Percentiles rank a stretch among this genome's conserved stretches.
These are phyloP conservation scores for Ogataea saltuana DNA, from an alignment of 805 yeast genomes.

Conservation along the genomic window DNA sequence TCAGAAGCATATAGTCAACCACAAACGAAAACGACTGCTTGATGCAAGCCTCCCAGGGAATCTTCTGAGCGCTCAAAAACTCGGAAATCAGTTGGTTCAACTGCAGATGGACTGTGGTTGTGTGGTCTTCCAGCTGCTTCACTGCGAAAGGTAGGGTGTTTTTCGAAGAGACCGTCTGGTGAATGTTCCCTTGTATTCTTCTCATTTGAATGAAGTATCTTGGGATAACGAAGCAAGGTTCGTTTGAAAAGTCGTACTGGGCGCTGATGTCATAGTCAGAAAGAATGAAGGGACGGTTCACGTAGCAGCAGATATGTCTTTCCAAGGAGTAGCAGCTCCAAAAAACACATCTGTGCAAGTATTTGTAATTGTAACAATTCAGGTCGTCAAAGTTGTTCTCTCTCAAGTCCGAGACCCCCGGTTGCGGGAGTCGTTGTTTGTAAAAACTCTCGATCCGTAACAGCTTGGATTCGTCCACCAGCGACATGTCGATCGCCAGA, in stretches of 20 bases:
- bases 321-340: slow-evolving; percentile 50
- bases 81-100: slow-evolving; percentile 11
- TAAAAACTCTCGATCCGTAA: slow-evolving; percentile 1
- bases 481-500: slow-evolving; percentile 45
- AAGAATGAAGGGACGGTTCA: slow-evolving; percentile 45
- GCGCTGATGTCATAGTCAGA: slow-evolving; percentile 35
- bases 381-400: slow-evolving; percentile 12
- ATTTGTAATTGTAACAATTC: slow-evolving; percentile 8
- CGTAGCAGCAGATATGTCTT: slow-evolving; percentile 47
- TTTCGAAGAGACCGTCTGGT: slow-evolving; percentile 9
- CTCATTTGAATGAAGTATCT: slow-evolving; percentile 16
- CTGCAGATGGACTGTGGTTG: slow-evolving; percentile 6
- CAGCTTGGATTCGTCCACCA: slow-evolving; percentile 40
- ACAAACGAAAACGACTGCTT: neutral
- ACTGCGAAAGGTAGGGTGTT: slow-evolving; percentile 1
- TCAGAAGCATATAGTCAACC: slow-evolving; percentile 2
- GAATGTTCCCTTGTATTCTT: slow-evolving; percentile 18
- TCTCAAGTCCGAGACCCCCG: slow-evolving; percentile 1
- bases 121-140: slow-evolving; percentile 2
- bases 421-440: slow-evolving; percentile 6
- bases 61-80: slow-evolving; percentile 2
- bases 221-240: slow-evolving; percentile 13
- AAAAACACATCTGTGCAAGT: slow-evolving; percentile 34
- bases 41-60: neutral
- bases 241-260: neutral